Conservation (phyloP, 495 filamentous ascomycete species). For the Chaetomium tenue region DNA sequence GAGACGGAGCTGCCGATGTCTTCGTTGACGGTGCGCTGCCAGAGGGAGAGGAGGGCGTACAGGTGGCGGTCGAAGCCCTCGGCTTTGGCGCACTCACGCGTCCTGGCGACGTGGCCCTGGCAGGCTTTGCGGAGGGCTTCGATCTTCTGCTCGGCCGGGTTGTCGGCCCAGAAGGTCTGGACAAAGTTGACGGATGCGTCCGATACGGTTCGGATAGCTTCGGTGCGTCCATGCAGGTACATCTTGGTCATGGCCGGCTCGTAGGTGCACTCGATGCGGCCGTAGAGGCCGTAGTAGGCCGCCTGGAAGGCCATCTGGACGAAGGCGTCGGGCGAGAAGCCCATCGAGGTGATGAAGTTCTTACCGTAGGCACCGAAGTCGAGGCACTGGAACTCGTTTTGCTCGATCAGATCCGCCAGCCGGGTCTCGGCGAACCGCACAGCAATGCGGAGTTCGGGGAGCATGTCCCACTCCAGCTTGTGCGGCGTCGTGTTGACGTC, state of each 20-base stretch:
- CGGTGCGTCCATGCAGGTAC: conserved; percentile 89
- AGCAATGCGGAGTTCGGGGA: conserved; percentile 85
- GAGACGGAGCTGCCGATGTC: conserved; percentile 49
- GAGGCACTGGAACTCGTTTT: conserved; percentile 92
- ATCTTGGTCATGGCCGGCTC: conserved; percentile 98
- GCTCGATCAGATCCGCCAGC: conserved; percentile 89
- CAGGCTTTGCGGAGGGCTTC: conserved; percentile 80
- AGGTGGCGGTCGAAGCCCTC: conserved; percentile 92
- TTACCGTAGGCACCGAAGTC: conserved; percentile 90
- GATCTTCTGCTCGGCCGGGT: conserved; percentile 75
- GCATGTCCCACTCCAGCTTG: conserved; percentile 97
- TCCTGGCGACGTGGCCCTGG: conserved; percentile 74
- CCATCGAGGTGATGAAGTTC: conserved; percentile 95
- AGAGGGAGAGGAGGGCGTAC: conserved; percentile 91
- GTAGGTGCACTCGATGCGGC: conserved; percentile 89
- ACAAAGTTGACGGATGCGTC: conserved; percentile 81
- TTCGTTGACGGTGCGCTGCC: conserved; percentile 83
- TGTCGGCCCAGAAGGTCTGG: conserved; percentile 91
- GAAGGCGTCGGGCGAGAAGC: conserved; percentile 95
- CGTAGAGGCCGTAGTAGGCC: conserved; percentile 96
- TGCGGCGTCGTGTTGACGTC: conserved; percentile 92
- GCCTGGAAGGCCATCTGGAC: conserved; percentile 99
- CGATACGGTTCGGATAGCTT: conserved; percentile 86
- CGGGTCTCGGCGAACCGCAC: conserved; percentile 94
- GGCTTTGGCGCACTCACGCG: conserved; percentile 84